Conservation (phyloP, 164 flowering plant genomes). For the Tinospora cordifolia region DNA sequence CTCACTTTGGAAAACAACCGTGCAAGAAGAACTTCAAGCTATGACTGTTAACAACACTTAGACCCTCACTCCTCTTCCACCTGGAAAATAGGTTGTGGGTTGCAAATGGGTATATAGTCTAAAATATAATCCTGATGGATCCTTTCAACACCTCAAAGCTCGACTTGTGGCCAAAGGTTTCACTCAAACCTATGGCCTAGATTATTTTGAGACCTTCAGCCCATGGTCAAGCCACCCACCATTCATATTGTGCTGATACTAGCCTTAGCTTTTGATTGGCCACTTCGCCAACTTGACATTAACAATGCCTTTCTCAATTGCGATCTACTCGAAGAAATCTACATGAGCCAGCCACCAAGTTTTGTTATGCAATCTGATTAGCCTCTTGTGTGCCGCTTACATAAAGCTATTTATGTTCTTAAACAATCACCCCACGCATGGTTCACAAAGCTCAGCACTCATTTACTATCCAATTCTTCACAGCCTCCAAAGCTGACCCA, state of each 20-base stretch:
- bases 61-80: too few species aligned
- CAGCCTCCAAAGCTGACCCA: too few species aligned
- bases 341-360: background rate
- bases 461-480: background rate
- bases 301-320: constrained; percentile 2
- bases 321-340: background rate
- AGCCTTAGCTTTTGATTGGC: background rate
- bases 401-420: background rate
- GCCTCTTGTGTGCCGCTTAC: background rate
- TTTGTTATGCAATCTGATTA: background rate
- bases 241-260: background rate
- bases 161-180: too few species aligned
- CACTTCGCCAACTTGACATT: background rate
- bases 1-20: too few species aligned
- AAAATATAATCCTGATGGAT: too few species aligned
- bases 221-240: background rate
- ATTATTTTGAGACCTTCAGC: background rate
- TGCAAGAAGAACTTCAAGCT: too few species aligned
- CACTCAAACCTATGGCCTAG: too few species aligned
- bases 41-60: too few species aligned
- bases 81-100: too few species aligned
- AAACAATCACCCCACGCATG: constrained; percentile 1
- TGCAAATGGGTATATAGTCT: too few species aligned
- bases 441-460: background rate
- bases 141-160: too few species aligned